Evolutionary conservation across 106 monocot species (phyloP), one percentile per base, ranked within the genome.

Genomic region (Phalaenopsis equestris): DNA sequence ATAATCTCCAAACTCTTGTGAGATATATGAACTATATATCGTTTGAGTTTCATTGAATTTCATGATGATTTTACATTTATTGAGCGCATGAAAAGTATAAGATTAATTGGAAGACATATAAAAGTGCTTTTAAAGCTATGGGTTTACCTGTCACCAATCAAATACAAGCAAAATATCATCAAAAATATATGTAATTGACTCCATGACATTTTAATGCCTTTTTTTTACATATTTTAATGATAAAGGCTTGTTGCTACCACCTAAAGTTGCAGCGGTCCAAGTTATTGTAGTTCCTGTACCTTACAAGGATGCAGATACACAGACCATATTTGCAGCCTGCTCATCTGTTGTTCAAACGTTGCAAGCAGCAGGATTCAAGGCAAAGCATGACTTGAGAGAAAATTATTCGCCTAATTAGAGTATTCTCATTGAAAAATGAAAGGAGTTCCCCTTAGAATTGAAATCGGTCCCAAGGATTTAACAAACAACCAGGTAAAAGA

Each of bases 371-470:
- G 94, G 97, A 41, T 85, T 98, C 80, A 87, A 87, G 57, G 89
- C 90, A 72, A 91, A 98, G 61, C 82, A 73, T 19, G 98, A 98
- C 81, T 75, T 89, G 57, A 87, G 98, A 72, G 98, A 98, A 5
- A 98, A 94, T 70, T 98, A 98, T 77, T 98, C 94, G 6, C 94
- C 94, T 84, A 94, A 92, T 75, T 98, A 94, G 98, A 98, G 81
- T 98, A 94, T 78, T 94, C 94, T 45, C 82, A 98, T 64, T 98
- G 98, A 92, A 94, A 98, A 85, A 79, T 94, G 86, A 98, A 94
- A 80, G 98, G 94, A 10, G 91, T 98, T 55, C 94, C 98, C n/a
- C 79, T 98, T 79, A 92, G 98, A 79, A 94, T 98, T 55, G 98
- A 98, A 86, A 98, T 98, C 77, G 94, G 94, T 6, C 94, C 94